These are phyloP conservation scores for Taxillus chinensis DNA, from an alignment of 164 flowering plant genomes.

Conservation along the genomic window DNA sequence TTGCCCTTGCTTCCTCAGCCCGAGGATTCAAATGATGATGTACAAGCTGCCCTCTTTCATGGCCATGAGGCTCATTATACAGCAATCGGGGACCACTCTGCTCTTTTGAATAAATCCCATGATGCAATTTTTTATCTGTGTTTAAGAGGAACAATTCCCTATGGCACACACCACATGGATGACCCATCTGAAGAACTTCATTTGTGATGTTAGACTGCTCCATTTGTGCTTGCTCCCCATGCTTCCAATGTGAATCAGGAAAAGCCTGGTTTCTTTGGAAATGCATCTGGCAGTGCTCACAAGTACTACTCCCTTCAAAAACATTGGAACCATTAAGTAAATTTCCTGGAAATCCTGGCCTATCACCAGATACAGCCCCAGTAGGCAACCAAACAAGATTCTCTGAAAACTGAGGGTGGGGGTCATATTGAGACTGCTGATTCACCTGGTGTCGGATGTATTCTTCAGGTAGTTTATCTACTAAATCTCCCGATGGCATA, in stretches of 20 bases:
- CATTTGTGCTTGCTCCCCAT: slow-evolving; percentile 30
- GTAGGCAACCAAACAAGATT: slow-evolving; percentile 57
- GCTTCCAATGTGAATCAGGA: slow-evolving; percentile 28
- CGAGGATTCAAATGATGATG: slow-evolving; percentile 47
- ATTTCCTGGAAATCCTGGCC: slow-evolving; percentile 64
- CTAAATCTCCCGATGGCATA: slow-evolving; percentile 40
- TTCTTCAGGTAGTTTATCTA: slow-evolving; percentile 56
- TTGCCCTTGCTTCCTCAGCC: slow-evolving; percentile 49
- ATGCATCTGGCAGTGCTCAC: slow-evolving; percentile 50
- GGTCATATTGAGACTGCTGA: slow-evolving; percentile 39
- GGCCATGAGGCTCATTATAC: slow-evolving; percentile 37
- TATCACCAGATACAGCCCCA: slow-evolving; percentile 35
- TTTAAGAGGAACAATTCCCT: slow-evolving; percentile 39
- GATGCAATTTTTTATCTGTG: slow-evolving; percentile 44
- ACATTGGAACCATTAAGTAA: slow-evolving; percentile 34
- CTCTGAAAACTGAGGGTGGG: slow-evolving; percentile 39
- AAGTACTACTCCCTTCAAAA: slow-evolving; percentile 44
- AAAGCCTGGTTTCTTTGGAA: slow-evolving; percentile 48
- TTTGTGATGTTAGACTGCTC: slow-evolving; percentile 47
- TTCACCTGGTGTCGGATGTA: slow-evolving; percentile 32
- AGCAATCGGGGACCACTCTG: slow-evolving; percentile 33
- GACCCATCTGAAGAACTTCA: slow-evolving; percentile 34
- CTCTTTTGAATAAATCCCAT: slow-evolving; percentile 35
- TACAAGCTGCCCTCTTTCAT: slow-evolving; percentile 61
- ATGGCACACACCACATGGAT: slow-evolving; percentile 39